phyloP scores from a whole-genome alignment of 202 grass and related monocot species.

The Elaeis oleifera region DNA sequence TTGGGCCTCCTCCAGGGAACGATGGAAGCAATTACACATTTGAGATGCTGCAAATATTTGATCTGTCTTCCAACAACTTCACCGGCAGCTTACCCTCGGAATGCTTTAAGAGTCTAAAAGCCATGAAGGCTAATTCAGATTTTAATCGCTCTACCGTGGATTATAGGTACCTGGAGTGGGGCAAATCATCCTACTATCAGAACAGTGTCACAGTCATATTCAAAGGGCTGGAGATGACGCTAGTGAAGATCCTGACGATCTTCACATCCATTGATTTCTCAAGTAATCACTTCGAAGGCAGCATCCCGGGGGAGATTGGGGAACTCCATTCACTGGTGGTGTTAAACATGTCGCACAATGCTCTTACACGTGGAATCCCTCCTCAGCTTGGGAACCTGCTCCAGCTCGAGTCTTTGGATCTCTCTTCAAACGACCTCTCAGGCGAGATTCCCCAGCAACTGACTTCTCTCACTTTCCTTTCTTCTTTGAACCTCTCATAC shows the following conservation, averaged over 20 bases:
- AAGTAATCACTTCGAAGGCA: constrained; percentile 31
- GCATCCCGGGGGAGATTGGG: constrained; percentile 38
- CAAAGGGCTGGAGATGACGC: constrained; percentile 16
- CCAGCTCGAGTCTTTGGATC: constrained; percentile 49
- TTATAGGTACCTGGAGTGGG: background rate
- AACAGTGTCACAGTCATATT: constrained; percentile 24
- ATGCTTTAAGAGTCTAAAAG: constrained; percentile 21
- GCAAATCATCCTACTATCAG: constrained; percentile 1
- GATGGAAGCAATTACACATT: constrained; percentile 7
- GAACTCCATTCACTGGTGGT: constrained; percentile 8
- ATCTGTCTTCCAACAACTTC: constrained; percentile 46
- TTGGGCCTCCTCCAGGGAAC: background rate
- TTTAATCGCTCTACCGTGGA: background rate
- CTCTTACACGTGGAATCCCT: constrained; percentile 27
- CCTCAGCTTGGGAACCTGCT: constrained; percentile 24
- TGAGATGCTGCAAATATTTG: constrained; percentile 35
- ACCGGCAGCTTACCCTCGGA: constrained; percentile 16
- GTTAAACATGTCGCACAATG: constrained; percentile 10
- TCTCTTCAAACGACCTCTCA: constrained; percentile 45
- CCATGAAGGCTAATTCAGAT: constrained; percentile 18
- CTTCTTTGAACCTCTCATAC: constrained; percentile 1
- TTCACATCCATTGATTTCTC: constrained; percentile 41
- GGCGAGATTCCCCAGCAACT: constrained; percentile 39
- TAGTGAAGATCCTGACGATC: constrained; percentile 22
- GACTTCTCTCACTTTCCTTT: constrained; percentile 24